Base-by-base conservation (phyloP, 345 rosid species). In the Brassica cretica region DNA sequence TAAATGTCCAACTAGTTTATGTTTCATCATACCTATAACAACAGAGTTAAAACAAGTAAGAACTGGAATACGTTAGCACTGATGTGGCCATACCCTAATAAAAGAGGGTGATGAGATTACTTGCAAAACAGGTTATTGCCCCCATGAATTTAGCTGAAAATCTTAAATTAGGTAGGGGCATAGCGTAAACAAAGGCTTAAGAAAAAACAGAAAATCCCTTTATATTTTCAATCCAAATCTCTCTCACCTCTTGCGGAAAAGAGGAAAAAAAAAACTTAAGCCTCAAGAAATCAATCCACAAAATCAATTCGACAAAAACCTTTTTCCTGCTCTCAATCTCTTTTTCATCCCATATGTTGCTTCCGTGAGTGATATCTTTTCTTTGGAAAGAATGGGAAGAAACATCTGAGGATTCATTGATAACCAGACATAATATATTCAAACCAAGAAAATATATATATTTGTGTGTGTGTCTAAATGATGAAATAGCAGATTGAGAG, bases 401-500 rank as follows among this genome's bases (percentile, higher is more conserved):
- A 80, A 64, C 79, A 80, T 74, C 62, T 64, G 76, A 80, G 79
- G 76, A 79, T 69, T 6, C 59, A 74, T 74, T 73, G 53, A 68
- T 68, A 60, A 68, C n/a, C 70, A 78, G 58, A 68, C 82, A 73
- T 12, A 49, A 16, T 65, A 61, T 30, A 68, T 61, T 62, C 1
- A 63, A 70, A 63, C 2, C 2, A 66, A 66, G 65, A 18, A 29
- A 5, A 65, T 11, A 55, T 39, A 58, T 12, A 49, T 49, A 49
- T 49, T 5, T 49, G 5, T 49, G 7, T 5, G 14, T 72, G 29
- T 61, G 60, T 19, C 19, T 24, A 49, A 69, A 80, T 41, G 78
- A 70, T 64, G 78, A 70, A 74, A 69, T 74, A 74, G 71, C 2
- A 29, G 78, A 80, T 70, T 68, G 79, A 74, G 82, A 80, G 76